A percentile compares a stretch with the other conserved stretches of the same genome.
Conservation (phyloP, 345 rosid species). For the Passiflora organensis region DNA sequence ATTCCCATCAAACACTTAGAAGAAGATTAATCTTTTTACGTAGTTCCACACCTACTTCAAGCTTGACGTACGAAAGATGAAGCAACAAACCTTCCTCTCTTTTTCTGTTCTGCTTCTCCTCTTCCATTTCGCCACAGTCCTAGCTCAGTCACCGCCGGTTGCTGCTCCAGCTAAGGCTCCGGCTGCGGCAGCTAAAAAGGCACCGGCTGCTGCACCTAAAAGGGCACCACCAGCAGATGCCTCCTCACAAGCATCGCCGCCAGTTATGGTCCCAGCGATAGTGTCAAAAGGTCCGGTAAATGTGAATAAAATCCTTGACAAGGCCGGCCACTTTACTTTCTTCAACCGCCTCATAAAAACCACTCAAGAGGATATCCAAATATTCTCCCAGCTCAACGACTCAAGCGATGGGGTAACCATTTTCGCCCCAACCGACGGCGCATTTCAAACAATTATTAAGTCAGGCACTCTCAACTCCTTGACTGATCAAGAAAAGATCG, state of each 20-base stretch:
- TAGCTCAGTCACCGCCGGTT: conserved; percentile 11
- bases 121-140: conserved; percentile 13
- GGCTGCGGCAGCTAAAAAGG: neutral
- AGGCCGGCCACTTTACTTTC: conserved; percentile 19
- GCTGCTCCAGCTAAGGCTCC: neutral
- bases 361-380: conserved; percentile 25
- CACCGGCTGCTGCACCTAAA: conserved; percentile 7
- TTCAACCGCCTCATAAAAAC: conserved; percentile 21
- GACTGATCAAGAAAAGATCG: conserved; percentile 20
- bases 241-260: too few relatives aligned
- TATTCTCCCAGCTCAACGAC: conserved; percentile 19
- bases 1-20: conserved; percentile 14
- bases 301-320: conserved; percentile 17
- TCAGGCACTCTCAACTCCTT: conserved; percentile 20
- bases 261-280: conserved; percentile 12
- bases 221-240: conserved; percentile 3
- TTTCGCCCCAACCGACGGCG: conserved; percentile 22
- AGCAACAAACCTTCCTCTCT: conserved; percentile 3
- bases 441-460: conserved; percentile 14
- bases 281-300: conserved; percentile 27
- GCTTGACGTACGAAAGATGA: neutral
- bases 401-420: conserved; percentile 19
- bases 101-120: conserved; percentile 20
- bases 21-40: too few relatives aligned
- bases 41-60: too few relatives aligned